A percentile compares a stretch with the other conserved stretches of the same genome.
phyloP scores from a whole-genome alignment of 345 rosid genomes.

The Camelina neglecta region DNA sequence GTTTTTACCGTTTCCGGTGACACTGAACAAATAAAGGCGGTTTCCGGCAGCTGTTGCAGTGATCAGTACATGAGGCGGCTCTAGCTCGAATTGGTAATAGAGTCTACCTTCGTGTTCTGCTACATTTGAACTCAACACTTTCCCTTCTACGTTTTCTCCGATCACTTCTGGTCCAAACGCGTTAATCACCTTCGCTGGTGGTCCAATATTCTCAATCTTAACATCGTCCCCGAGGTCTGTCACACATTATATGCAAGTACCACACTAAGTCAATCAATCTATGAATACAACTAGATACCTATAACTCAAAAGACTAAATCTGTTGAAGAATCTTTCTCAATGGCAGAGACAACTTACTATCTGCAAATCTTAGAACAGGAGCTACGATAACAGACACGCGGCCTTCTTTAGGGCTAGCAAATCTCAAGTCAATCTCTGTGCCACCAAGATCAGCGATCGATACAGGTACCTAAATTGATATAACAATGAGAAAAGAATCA shows the following conservation, averaged over 20 bases:
- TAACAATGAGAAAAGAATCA: background rate
- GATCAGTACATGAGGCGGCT: constrained; percentile 88
- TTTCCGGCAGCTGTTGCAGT: constrained; percentile 98
- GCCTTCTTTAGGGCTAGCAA: constrained; percentile 83
- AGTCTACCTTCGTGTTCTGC: constrained; percentile 72
- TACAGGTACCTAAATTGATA: constrained; percentile 72
- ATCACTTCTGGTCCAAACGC: constrained; percentile 96
- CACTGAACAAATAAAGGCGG: constrained; percentile 79
- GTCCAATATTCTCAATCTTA: constrained; percentile 78
- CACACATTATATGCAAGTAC: background rate
- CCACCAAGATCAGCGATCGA: constrained; percentile 98
- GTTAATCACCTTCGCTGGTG: constrained; percentile 85
- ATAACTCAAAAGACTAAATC: background rate
- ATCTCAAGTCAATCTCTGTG: constrained; percentile 94
- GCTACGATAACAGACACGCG: constrained; percentile 88
- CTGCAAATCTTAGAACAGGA: constrained; percentile 90
- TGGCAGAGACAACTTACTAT: constrained; percentile 54
- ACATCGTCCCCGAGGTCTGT: constrained; percentile 73
- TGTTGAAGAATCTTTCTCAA: background rate
- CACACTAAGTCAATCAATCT: background rate
- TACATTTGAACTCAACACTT: constrained; percentile 69
- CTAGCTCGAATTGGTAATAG: constrained; percentile 86
- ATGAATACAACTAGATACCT: background rate
- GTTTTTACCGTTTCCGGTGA: constrained; percentile 69
- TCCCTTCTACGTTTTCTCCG: constrained; percentile 92